Base-by-base conservation (phyloP, 208 protist genomes). In the Trypanosoma congolense region DNA sequence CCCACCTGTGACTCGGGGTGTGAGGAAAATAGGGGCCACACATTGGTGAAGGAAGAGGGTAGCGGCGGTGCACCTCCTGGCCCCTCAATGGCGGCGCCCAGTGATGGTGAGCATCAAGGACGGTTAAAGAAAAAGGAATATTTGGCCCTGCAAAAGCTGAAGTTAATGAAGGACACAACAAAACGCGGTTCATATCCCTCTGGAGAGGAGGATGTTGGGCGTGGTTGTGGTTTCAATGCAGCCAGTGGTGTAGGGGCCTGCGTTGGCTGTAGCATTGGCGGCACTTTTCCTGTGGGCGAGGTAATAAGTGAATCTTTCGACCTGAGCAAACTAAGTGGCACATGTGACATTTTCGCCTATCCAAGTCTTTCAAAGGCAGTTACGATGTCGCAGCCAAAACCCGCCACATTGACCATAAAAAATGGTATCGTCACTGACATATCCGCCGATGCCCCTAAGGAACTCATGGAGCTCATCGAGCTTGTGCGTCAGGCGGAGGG, bases 211-310 rank as follows among this genome's bases (percentile, higher is more conserved):
- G 47, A 49, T 6, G 41, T 21, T 36, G 41, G 21, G 3, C n/a
- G 25, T 25, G 33, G 25, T 44, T 31, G 19, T 16, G 30, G 47
- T 24, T 55, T 52, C 24, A 82, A 41, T 40, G 55, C 35, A 35
- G 18, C n/a, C 30, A 28, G 22, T 3, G 47, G n/a, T 21, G 51
- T 45, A 30, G 86, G 86, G 16, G 71, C 82, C 12, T 72, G 62
- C 71, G 87, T 90, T 28, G 73, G 65, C 29, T 83, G 67, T 55
- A 92, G 83, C 61, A 91, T 93, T 66, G 89, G 89, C 36, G 89
- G 89, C 33, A 93, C 89, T 24, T 96, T 93, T 57, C 89, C 86
- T 12, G 87, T 93, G 53, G 89, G 89, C 16, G 89, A 96, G 56
- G 85, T 93, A 38, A 92, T 96, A 73, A 87, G 69, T 56, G 89